phyloP scores from a whole-genome alignment of 208 protist species.

The Leishmania arabica region DNA sequence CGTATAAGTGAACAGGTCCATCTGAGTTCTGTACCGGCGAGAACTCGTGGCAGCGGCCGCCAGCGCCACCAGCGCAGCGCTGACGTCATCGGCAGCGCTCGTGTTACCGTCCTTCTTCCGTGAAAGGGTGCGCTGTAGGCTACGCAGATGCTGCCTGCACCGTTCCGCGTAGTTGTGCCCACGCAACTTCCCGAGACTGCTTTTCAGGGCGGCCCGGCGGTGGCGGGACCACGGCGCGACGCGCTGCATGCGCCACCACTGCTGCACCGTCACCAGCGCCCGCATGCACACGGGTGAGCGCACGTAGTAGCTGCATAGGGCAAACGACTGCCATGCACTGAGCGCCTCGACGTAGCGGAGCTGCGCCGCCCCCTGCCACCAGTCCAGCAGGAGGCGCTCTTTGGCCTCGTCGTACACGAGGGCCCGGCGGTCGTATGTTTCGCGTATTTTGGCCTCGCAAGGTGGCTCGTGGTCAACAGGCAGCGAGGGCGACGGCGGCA shows the following conservation, averaged over 20 bases:
- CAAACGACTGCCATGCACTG: slow-evolving; percentile 12
- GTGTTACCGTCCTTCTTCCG: not conserved
- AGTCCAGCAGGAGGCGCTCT: slow-evolving; percentile 22
- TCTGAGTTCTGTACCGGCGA: slow-evolving; percentile 31
- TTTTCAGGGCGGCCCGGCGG: not conserved
- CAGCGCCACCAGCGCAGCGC: slow-evolving; percentile 16
- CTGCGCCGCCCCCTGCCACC: slow-evolving; percentile 14
- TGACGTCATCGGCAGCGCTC: not conserved
- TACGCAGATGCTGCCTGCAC: slow-evolving; percentile 12
- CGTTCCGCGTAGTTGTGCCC: slow-evolving; percentile 1
- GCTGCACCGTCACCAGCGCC: slow-evolving; percentile 56
- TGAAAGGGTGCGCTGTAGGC: not conserved
- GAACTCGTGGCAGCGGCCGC: slow-evolving; percentile 34
- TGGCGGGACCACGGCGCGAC: slow-evolving; percentile 20
- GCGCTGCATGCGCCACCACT: slow-evolving; percentile 70
- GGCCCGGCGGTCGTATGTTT: slow-evolving; percentile 22
- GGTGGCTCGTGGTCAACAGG: slow-evolving; percentile 5
- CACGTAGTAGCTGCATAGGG: slow-evolving; percentile 23
- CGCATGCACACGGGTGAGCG: slow-evolving; percentile 43
- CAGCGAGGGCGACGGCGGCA: not conserved
- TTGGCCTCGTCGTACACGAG: slow-evolving; percentile 23
- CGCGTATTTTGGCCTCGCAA: slow-evolving; percentile 12
- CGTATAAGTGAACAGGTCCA: slow-evolving; percentile 44
- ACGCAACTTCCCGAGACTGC: slow-evolving; percentile 7
- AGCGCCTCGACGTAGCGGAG: slow-evolving; percentile 30